Evolutionary conservation across 306 rosid genomes (phyloP).

Genomic region (Cucurbita moschata): DNA sequence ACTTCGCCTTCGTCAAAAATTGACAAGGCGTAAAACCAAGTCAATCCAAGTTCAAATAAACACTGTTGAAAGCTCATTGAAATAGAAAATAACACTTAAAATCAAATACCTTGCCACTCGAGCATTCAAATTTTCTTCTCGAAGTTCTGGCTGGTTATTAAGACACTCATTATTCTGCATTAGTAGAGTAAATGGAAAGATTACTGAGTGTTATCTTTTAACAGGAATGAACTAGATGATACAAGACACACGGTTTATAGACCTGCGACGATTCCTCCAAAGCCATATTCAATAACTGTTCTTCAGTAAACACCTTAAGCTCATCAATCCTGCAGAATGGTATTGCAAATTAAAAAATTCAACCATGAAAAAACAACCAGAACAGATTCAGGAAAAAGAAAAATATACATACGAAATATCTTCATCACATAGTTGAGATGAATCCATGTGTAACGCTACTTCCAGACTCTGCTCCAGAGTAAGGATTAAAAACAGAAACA

Average conservation of each 20-base stretch:
- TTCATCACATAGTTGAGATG: constrained; percentile 18
- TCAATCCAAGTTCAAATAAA: neutral
- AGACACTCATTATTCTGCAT: neutral
- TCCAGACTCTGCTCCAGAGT: constrained; percentile 34
- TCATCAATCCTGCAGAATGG: constrained; percentile 45
- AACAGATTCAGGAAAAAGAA: neutral
- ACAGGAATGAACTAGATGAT: neutral
- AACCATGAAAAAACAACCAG: neutral
- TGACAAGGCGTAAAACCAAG: neutral
- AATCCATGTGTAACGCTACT: constrained; percentile 28
- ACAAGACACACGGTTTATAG: neutral
- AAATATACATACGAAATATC: constrained; percentile 40
- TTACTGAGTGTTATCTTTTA: neutral
- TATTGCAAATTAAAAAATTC: neutral
- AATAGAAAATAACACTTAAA: neutral
- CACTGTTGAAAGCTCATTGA: neutral
- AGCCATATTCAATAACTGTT: constrained; percentile 71
- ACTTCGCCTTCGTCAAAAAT: neutral
- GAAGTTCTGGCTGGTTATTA: neutral
- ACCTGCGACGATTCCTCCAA: constrained; percentile 49
- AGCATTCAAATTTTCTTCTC: neutral
- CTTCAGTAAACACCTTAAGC: constrained; percentile 58
- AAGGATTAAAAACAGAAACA: neutral
- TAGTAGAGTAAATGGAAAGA: neutral
- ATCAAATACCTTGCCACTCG: neutral